phyloP scores from a whole-genome alignment of 2,329 filamentous ascomycete species.

The Aspergillus awamori region DNA sequence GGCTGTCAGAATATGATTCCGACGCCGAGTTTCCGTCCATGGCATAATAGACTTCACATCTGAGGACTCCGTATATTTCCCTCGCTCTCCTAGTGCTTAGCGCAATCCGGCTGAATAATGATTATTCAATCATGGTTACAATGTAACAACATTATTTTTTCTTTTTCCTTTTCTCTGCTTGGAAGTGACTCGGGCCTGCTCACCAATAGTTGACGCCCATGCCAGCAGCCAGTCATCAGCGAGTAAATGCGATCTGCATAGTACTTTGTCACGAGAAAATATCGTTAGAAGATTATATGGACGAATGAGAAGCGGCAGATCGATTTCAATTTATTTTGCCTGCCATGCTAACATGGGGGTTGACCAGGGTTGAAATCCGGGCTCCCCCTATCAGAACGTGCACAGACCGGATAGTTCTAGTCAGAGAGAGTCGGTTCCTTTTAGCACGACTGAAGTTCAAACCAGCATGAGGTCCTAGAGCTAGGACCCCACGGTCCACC shows the following conservation, averaged over 20 bases:
- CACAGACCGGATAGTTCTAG: slow-evolving; percentile 20
- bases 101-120: not conserved
- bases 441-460: slow-evolving; percentile 12
- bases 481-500: slow-evolving; percentile 28
- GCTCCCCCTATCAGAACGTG: slow-evolving; percentile 21
- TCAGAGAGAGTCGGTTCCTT: slow-evolving; percentile 13
- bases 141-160: too few relatives aligned
- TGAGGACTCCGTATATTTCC: not conserved
- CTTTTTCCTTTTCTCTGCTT: not conserved
- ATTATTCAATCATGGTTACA: not conserved
- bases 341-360: not conserved
- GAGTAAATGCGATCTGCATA: slow-evolving; percentile 20
- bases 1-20: not conserved
- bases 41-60: not conserved
- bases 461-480: slow-evolving; percentile 21
- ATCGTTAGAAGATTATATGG: slow-evolving; percentile 15
- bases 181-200: slow-evolving; percentile 8
- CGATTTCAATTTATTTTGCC: slow-evolving; percentile 25
- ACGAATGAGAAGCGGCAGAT: slow-evolving; percentile 19
- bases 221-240: slow-evolving; percentile 16
- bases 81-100: not conserved
- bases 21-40: not conserved
- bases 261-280: slow-evolving; percentile 29
- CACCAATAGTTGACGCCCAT: not conserved
- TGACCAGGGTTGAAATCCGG: slow-evolving; percentile 17